These are phyloP conservation scores for Dipteronia sinensis DNA, from an alignment of 345 rosid species.

Conservation along the genomic window DNA sequence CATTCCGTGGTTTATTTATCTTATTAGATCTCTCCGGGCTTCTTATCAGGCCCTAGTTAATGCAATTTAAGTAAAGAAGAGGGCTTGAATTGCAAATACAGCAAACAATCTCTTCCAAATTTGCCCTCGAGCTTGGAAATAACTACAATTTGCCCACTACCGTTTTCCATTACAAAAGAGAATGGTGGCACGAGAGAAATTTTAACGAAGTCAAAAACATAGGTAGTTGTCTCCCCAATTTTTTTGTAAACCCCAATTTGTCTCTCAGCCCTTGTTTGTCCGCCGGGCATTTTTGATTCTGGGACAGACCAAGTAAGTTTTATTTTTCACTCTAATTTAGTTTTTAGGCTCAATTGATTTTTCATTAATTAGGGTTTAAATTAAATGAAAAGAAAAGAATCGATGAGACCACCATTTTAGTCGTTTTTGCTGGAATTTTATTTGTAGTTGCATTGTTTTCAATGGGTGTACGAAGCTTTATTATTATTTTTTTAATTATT, in stretches of 20 bases:
- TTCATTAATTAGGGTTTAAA: neutral
- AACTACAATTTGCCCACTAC: neutral
- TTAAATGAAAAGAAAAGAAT: neutral
- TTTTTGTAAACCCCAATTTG: neutral
- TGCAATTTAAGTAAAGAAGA: neutral
- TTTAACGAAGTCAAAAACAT: neutral
- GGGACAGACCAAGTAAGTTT: conserved; percentile 8
- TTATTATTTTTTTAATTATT: neutral
- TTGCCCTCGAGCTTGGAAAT: neutral
- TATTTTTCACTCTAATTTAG: neutral
- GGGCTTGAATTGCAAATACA: neutral
- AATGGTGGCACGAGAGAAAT: neutral
- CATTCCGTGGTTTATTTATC: too few relatives aligned
- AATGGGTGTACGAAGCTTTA: neutral
- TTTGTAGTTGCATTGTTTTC: neutral
- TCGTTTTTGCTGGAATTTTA: neutral
- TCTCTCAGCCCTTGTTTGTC: neutral
- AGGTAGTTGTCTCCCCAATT: neutral
- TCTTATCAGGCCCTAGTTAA: neutral
- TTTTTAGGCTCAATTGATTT: neutral
- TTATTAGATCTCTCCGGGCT: too few relatives aligned
- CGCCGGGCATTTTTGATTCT: neutral
- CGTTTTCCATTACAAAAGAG: neutral
- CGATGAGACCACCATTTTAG: neutral
- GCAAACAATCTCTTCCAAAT: neutral